These are phyloP conservation scores for Mycena rebaudengoi DNA, from an alignment of 768 basidiomycete genomes.

Conservation along the genomic window DNA sequence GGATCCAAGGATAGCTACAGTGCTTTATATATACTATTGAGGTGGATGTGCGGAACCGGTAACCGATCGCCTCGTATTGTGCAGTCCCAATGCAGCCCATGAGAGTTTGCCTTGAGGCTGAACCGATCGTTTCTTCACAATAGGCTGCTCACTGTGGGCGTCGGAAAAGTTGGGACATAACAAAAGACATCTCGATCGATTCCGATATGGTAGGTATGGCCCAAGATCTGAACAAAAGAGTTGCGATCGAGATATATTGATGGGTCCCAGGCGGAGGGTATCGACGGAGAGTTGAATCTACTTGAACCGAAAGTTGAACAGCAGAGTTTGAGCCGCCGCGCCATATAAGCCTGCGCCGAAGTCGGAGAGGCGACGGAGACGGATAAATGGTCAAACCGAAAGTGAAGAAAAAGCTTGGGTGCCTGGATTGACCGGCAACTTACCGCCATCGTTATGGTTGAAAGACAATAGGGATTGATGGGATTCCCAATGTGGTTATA, in stretches of 20 bases:
- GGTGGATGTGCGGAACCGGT: not conserved
- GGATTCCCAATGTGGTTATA: too few relatives aligned
- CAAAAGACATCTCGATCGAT: not conserved
- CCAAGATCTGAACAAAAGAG: conserved; percentile 10
- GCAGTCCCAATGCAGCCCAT: not conserved
- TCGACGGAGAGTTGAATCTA: too few relatives aligned
- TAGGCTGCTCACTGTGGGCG: conserved; percentile 3
- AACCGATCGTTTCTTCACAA: not conserved
- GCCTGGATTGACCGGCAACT: too few relatives aligned
- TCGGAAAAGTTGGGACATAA: conserved; percentile 1
- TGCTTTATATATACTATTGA: conserved; percentile 1
- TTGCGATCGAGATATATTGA: not conserved
- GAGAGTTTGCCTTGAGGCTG: not conserved
- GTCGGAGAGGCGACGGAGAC: too few relatives aligned
- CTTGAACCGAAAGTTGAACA: too few relatives aligned
- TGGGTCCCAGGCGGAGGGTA: too few relatives aligned
- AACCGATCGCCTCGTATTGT: conserved; percentile 9
- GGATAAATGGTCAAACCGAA: too few relatives aligned
- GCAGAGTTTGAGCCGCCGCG: too few relatives aligned
- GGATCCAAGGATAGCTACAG: not conserved
- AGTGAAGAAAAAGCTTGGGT: too few relatives aligned
- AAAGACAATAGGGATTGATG: too few relatives aligned
- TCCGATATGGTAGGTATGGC: conserved; percentile 1
- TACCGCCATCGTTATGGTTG: too few relatives aligned
- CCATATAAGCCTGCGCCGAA: too few relatives aligned